Percentiles rank a stretch among this genome's conserved stretches.
Conservation (phyloP, 2,329 filamentous ascomycete genomes). For the Pestalotiopsis fici region DNA sequence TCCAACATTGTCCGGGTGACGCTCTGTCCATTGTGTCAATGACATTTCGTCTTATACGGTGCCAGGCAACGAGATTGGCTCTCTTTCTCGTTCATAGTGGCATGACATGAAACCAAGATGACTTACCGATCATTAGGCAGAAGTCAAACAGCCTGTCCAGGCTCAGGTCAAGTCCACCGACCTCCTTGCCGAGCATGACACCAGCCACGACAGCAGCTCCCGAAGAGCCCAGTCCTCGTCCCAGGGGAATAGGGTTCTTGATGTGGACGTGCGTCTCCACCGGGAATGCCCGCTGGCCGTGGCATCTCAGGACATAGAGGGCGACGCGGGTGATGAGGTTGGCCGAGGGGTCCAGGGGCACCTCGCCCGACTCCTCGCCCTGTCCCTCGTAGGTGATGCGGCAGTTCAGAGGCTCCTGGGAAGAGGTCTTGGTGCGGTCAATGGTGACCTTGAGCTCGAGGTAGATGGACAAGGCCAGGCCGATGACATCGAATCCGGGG, state of each 20-base stretch:
- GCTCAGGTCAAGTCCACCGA: slow-evolving; percentile 75
- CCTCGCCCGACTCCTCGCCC: slow-evolving; percentile 69
- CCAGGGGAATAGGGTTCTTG: slow-evolving; percentile 91
- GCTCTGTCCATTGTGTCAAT: slow-evolving; percentile 50
- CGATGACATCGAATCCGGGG: slow-evolving; percentile 96
- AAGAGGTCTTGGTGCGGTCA: slow-evolving; percentile 55
- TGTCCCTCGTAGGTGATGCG: slow-evolving; percentile 87
- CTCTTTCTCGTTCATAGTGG: not conserved
- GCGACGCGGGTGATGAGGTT: slow-evolving; percentile 95
- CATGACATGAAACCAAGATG: not conserved
- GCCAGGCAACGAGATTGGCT: not conserved
- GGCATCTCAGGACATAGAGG: slow-evolving; percentile 91
- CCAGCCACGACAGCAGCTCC: slow-evolving; percentile 94
- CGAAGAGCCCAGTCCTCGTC: slow-evolving; percentile 90
- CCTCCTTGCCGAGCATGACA: slow-evolving; percentile 88
- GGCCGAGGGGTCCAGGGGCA: slow-evolving; percentile 79
- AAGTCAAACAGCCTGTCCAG: slow-evolving; percentile 90
- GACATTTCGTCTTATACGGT: slow-evolving; percentile 6
- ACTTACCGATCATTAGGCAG: slow-evolving; percentile 88
- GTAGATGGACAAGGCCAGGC: slow-evolving; percentile 90
- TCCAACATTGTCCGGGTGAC: slow-evolving; percentile 92
- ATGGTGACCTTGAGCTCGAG: slow-evolving; percentile 86
- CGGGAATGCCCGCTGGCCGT: slow-evolving; percentile 84
- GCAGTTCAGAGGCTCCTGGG: slow-evolving; percentile 76
- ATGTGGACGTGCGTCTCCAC: slow-evolving; percentile 88